A percentile compares a stretch with the other conserved stretches of the same genome.
Conservation (phyloP, 495 filamentous ascomycete genomes). For the Penicillium angulare region DNA sequence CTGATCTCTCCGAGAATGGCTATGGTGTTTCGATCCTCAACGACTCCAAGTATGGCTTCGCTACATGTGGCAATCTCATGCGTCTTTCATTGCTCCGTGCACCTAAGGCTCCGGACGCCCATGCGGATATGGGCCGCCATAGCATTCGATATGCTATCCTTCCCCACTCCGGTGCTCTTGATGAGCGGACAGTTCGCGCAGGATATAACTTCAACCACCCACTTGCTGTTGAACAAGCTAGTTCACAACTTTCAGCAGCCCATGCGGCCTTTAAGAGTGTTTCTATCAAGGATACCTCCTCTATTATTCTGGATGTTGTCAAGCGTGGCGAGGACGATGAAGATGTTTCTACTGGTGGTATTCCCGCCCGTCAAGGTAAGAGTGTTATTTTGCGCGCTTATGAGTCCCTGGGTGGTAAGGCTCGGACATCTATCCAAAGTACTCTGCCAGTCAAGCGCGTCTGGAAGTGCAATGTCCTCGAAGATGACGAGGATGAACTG, state of each 20-base stretch:
- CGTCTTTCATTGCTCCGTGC: conserved; percentile 83
- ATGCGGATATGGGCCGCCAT: conserved; percentile 95
- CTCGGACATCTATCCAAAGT: conserved; percentile 63
- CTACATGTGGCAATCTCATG: conserved; percentile 88
- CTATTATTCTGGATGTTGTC: conserved; percentile 75
- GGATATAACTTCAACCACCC: conserved; percentile 91
- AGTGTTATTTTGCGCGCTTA: conserved; percentile 84
- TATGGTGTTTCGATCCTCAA: conserved; percentile 95
- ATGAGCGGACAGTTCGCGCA: conserved; percentile 71
- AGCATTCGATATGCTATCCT: conserved; percentile 87
- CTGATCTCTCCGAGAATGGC: conserved; percentile 88
- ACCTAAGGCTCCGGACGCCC: conserved; percentile 93
- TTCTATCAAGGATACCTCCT: conserved; percentile 52
- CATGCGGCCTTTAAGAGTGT: conserved; percentile 48
- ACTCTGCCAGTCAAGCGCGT: conserved; percentile 69
- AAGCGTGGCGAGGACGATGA: conserved; percentile 96
- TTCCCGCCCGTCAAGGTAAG: conserved; percentile 65
- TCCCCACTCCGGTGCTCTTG: conserved; percentile 73
- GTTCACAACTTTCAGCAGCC: conserved; percentile 4
- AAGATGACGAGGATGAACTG: conserved; percentile 58
- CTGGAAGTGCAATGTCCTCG: conserved; percentile 72
- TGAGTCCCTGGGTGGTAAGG: conserved; percentile 85
- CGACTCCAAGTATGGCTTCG: conserved; percentile 96
- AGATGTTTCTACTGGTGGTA: conserved; percentile 72
- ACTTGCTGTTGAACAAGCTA: conserved; percentile 48